Base-by-base conservation (phyloP, 495 filamentous ascomycete species). In the Tetracladium setigerum region DNA sequence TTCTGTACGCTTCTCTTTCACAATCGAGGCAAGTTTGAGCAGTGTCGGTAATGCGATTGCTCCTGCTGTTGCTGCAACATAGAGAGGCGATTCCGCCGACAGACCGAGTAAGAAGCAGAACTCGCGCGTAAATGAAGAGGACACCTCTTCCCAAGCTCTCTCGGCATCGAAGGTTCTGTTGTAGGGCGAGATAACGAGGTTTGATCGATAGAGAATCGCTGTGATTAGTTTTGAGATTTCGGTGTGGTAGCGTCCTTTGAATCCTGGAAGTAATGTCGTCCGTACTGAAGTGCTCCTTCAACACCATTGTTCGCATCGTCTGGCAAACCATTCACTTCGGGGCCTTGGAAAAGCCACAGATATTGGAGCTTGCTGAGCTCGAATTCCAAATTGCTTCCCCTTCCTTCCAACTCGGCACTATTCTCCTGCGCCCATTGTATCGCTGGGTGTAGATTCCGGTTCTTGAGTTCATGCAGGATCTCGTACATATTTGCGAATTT, bases 381-480 rank as follows among this genome's bases (percentile, higher is more conserved):
- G 42, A 95, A 99, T 60, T 96, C 91, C 2, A 99, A 77, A 52
- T 94, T 95, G 53, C 85, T 90, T 4, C 91, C 94, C 34, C 92
- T 76, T 1, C 76, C 73, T 54, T 95, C 89, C 18, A 99, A 71
- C 17, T 78, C 69, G 13, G 62, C 62, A 33, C 78, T 80, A 53
- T 95, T 81, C 2, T 72, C 62, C 13, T 82, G 68, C 0, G 94
- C 84, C 92, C 92, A 99, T 45, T 74, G 63, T 16, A 97, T 97
- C 2, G 92, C 92, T 0, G 88, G 88, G 0, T 69, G 55, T 3
- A 97, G 76, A 53, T 96, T 85, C 17, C 73, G 73, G 7, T 76
- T 66, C 44, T 82, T 82, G 38, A 99, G 66, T 30, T 89, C 71
- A 45, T 83, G 74, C 4, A 99, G 74, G 38, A 95, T 95, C 53